Base-by-base conservation (phyloP, 345 rosid genomes). In the Boechera stricta region DNA sequence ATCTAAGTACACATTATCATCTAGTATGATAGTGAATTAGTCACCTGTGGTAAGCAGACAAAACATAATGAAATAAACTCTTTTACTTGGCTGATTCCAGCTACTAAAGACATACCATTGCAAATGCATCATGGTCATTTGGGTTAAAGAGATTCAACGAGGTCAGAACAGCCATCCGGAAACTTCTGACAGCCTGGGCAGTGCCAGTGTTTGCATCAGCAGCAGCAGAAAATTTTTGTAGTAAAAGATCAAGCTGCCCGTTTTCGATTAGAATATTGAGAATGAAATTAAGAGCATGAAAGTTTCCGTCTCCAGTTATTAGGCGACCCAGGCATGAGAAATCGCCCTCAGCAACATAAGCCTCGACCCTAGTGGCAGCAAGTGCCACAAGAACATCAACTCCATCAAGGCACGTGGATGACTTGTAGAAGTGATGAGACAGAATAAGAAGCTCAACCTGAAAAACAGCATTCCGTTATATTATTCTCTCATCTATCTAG, bases 371-470 rank as follows among this genome's bases (percentile, higher is more conserved):
- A 67, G 97, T 91, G 47, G 99, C 93, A 76, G 99, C 98, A 80
- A 95, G 96, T 76, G 99, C 87, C 58, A 92, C 96, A 72, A 95
- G 98, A 77, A 95, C 97, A 86, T 95, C 99, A 71, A 95, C 99
- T 76, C 97, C 99, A 82, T 95, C 99, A 56, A 92, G 92, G 93
- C 99, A 95, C 7, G 94, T 91, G 55, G 99, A 95, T 61, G 97
- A 95, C 83, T 91, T 90, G 88, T 92, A 95, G 86, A 89, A 92
- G 84, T 95, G 97, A 85, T 95, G 98, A 16, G 97, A 92, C 59
- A 95, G 84, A 82, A 95, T 95, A 75, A 92, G 98, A 67, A 95
- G 93, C 84, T 95, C 99, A 63, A 95, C 98, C 99, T 95, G 94
- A 31, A 38, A 65, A 29, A 67, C 51, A 69, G 59, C 60, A 72